Evolutionary conservation across 805 yeast species (phyloP).

Genomic region (Millerozyma miso): DNA sequence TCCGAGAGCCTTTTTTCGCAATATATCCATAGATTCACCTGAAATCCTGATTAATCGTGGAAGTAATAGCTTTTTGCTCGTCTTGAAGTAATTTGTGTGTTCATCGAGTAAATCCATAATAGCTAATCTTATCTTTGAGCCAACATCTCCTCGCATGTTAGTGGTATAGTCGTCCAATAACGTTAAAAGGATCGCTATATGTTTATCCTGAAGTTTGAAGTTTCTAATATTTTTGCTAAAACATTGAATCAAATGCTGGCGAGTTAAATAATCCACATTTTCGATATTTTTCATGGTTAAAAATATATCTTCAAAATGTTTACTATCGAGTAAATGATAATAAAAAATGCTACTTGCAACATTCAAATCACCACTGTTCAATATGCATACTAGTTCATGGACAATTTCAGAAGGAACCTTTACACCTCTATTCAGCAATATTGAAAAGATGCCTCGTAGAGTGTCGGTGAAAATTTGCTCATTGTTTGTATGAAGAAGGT

Average conservation of each 20-base stretch:
- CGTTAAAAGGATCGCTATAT: conserved; percentile 11
- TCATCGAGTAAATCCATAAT: conserved; percentile 38
- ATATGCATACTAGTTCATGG: conserved; percentile 31
- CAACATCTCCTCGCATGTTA: conserved; percentile 89
- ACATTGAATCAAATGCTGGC: conserved; percentile 23
- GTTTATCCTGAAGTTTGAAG: conserved; percentile 7
- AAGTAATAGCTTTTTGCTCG: conserved; percentile 14
- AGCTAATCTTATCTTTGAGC: conserved; percentile 62
- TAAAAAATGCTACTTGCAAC: conserved; percentile 35
- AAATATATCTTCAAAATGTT: conserved; percentile 7
- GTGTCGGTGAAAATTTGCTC: conserved; percentile 5
- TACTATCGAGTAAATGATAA: conserved; percentile 9
- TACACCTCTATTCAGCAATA: conserved; percentile 2
- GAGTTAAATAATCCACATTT: conserved; percentile 24
- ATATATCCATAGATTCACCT: conserved; percentile 59
- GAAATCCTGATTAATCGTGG: conserved; percentile 49
- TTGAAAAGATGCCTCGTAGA: conserved; percentile 13
- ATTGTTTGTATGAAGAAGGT: conserved; percentile 9
- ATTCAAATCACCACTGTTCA: conserved; percentile 34
- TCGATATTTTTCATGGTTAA: background rate
- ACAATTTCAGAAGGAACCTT: conserved; percentile 9
- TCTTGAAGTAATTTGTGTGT: conserved; percentile 15
- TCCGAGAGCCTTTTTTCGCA: conserved; percentile 41
- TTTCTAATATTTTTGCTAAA: conserved; percentile 12
- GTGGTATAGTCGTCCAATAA: conserved; percentile 73